Base-by-base conservation (phyloP, 768 basidiomycete species). In the Mrakia hoshinonis region DNA sequence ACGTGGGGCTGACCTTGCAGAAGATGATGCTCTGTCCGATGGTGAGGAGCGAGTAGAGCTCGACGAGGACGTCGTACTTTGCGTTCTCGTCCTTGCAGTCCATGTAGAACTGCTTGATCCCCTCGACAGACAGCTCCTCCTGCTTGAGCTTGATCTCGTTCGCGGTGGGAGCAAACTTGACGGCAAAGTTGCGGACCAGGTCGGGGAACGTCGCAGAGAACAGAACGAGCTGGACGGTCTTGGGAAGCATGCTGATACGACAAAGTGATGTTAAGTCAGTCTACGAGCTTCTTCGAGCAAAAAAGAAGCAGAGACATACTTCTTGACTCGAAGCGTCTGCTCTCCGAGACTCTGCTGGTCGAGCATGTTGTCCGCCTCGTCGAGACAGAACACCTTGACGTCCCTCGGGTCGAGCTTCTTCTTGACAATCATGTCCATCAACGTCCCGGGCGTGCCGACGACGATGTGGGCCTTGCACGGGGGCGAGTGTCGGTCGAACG, bases 11-110 rank as follows among this genome's bases (percentile, higher is more conserved):
- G 54, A 91, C 93, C 81, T 91, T 88, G 80, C 92, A 94, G 82
- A 99, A 99, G 75, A 99, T 98, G 79, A 99, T 99, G 79, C 91
- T 94, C 80, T 98, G 96, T 0, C 96, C 96, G 69, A 99, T 89
- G 2, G 93, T 95, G 79, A 99, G 82, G 46, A 96, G 83, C 70
- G 86, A 85, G 79, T 99, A 99, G 24, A 99, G 81, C 66, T 86
- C 87, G 43, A 95, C 91, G 54, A 99, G 83, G 64, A 97, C 91
- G 73, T 97, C 93, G 79, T 92, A 98, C 85, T 98, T 97, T 76
- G 92, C 87, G 43, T 91, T 87, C 78, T 91, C 94, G 77, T 89
- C 83, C 78, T 82, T 86, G 82, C 95, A 98, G 78, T 98, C 93
- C 89, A 99, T 89, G 81, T 92, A 98, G 80, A 98, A 95, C 77